Base-by-base conservation (phyloP, 75 land plant species). In the Pseudotsuga menziesii region DNA sequence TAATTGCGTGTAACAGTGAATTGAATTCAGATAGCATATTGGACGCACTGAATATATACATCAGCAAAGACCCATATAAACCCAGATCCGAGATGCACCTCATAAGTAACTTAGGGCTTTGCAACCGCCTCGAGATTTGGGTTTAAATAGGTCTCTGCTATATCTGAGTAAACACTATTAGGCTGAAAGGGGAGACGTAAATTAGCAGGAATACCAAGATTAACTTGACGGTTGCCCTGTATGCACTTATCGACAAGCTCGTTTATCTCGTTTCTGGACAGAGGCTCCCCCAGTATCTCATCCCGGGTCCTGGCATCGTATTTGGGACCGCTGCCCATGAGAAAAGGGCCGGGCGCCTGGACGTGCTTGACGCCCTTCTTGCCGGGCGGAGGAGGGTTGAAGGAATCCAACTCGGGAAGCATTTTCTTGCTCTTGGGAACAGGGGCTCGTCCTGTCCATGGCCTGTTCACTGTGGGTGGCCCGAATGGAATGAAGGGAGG, bases 331-430 rank as follows among this genome's bases (percentile, higher is more conserved):
- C 15, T 89, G 73, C 11, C 95, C 95, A 1, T 81, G 73, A 71
- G 11, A 48, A 82, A 97, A 1, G 98, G 98, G 29, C 98, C 98
- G 1, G 99, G 93, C 26, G 79, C 67, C 80, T 94, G 94, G 27
- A 97, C 93, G 27, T 82, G 80, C 80, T 97, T 97, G 23, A 97
- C 89, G 22, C 98, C 93, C 79, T 97, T 97, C 82, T 94, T 94
- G 4, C 82, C 66, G 0, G 88, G 81, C 0, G 99, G 97, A 2
- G 95, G 98, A 60, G 83, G 83, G 56, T 73, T 70, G 73, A 92
- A 94, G 4, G 95, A 92, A 44, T 97, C 98, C 35, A 97, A 92
- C 77, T 90, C 93, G 56, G 82, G 89, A 60, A 85, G 74, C 78
- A 82, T 87, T 85, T 97, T 97, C 87, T 92, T 94, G 80, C 91